These are phyloP conservation scores for Melampsora occidentalis DNA, from an alignment of 1,284 basidiomycete species.

Conservation along the genomic window DNA sequence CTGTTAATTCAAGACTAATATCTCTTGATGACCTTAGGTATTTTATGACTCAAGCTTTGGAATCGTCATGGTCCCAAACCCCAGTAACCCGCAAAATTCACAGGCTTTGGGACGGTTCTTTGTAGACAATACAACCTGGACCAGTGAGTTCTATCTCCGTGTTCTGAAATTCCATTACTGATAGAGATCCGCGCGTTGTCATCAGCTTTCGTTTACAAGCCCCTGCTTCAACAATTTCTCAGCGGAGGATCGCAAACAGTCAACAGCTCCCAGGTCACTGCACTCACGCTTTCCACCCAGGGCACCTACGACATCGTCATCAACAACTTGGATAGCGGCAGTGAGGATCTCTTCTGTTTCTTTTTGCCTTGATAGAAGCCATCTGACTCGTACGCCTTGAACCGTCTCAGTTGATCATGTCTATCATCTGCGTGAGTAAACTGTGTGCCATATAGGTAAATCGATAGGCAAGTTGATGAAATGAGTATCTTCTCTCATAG, in stretches of 20 bases:
- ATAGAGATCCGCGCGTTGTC: too few relatives aligned
- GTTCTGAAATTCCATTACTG: too few relatives aligned
- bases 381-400: not conserved
- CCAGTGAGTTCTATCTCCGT: conserved; percentile 12
- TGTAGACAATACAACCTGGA: conserved; percentile 39
- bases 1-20: not conserved
- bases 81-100: not conserved
- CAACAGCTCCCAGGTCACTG: not conserved
- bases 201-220: conserved; percentile 6
- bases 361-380: not conserved
- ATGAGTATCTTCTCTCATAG: not conserved
- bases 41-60: conserved; percentile 34
- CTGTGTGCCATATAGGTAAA: not conserved
- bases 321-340: conserved; percentile 51
- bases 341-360: not conserved
- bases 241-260: conserved; percentile 1
- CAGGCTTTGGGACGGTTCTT: conserved; percentile 35
- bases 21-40: conserved; percentile 3
- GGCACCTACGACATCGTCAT: conserved; percentile 50
- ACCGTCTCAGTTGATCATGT: not conserved
- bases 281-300: not conserved
- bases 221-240: not conserved
- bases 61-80: conserved; percentile 13
- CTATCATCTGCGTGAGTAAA: not conserved
- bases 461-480: not conserved